Evolutionary conservation across 352 stramenopile genomes (phyloP).

Genomic region (Pythium rhizo-oryzae): DNA sequence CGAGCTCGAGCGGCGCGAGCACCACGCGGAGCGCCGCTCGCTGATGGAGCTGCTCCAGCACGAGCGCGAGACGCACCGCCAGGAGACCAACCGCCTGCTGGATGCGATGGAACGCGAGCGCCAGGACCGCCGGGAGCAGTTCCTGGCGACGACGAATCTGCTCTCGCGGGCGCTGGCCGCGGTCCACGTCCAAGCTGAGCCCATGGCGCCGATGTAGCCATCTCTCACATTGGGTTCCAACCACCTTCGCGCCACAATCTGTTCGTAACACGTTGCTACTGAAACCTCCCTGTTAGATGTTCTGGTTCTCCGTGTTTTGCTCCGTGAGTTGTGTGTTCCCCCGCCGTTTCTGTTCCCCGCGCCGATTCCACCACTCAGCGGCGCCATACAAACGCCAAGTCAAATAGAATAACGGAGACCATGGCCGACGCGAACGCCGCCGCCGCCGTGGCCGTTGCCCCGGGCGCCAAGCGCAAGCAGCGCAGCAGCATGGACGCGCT

Average conservation of each 20-base stretch:
- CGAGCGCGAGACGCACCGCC: not conserved
- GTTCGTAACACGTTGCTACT: too few species aligned
- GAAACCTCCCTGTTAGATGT: too few species aligned
- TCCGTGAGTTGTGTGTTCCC: not conserved
- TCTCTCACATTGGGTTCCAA: not conserved
- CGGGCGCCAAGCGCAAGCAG: slow-evolving; percentile 14
- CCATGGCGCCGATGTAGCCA: not conserved
- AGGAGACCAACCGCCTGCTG: not conserved
- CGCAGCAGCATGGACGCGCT: not conserved
- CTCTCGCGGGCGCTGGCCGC: not conserved
- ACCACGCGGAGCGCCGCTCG: not conserved
- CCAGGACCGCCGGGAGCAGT: slow-evolving; percentile 1
- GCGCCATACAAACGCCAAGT: too few species aligned
- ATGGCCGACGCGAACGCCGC: slow-evolving; percentile 2
- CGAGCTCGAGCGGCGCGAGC: not conserved
- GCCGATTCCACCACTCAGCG: not conserved
- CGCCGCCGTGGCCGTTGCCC: too few species aligned
- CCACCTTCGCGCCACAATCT: not conserved
- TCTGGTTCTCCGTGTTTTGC: not conserved
- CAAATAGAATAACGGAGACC: too few species aligned
- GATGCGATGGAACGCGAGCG: slow-evolving; percentile 3
- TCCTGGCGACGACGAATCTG: not conserved
- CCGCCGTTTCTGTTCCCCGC: not conserved
- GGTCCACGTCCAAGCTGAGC: too few species aligned
- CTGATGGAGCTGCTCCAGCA: not conserved